Percentiles rank a stretch among this genome's conserved stretches.
Evolutionary conservation across 176 grass and related monocot species (phyloP).

Genomic region (Oryza meridionalis): DNA sequence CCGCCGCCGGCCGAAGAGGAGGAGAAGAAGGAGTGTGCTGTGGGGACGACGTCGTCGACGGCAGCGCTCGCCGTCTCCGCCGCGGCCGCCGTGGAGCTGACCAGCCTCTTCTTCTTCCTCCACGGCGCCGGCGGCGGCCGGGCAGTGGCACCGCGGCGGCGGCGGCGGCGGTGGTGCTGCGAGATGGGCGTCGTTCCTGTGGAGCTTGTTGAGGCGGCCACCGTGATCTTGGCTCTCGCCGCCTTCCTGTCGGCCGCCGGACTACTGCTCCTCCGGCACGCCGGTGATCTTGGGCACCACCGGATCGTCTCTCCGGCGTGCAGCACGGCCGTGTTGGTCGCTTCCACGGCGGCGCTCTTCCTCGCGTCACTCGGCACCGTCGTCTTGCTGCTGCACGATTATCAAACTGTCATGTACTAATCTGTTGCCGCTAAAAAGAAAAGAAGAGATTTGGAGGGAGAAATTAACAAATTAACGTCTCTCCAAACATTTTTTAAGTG

Average conservation of each 20-base stretch:
- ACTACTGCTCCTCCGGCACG: background rate
- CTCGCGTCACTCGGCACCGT: background rate
- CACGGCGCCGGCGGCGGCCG: background rate
- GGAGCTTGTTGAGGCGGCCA: background rate
- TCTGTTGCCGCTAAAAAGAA: no score
- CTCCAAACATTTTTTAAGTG: no score
- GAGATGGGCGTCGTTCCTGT: background rate
- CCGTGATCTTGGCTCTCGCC: background rate
- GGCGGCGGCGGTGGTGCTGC: background rate
- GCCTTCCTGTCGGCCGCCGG: background rate
- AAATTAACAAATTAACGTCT: no score
- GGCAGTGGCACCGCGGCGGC: no score
- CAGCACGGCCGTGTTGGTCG: background rate
- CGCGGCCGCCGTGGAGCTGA: background rate
- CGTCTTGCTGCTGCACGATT: background rate
- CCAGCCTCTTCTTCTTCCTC: constrained; percentile 11
- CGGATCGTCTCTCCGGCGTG: no score
- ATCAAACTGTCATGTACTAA: no score
- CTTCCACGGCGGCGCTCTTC: background rate
- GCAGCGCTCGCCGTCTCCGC: constrained; percentile 4
- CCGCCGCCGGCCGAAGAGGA: no score
- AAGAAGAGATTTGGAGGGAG: no score
- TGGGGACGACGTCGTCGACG: background rate
- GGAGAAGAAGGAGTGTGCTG: no score
- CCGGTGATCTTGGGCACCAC: background rate